Evolutionary conservation across 169 alveolate genomes (phyloP), one percentile per base, ranked within the genome.

Genomic region (Toxoplasma gondii): DNA sequence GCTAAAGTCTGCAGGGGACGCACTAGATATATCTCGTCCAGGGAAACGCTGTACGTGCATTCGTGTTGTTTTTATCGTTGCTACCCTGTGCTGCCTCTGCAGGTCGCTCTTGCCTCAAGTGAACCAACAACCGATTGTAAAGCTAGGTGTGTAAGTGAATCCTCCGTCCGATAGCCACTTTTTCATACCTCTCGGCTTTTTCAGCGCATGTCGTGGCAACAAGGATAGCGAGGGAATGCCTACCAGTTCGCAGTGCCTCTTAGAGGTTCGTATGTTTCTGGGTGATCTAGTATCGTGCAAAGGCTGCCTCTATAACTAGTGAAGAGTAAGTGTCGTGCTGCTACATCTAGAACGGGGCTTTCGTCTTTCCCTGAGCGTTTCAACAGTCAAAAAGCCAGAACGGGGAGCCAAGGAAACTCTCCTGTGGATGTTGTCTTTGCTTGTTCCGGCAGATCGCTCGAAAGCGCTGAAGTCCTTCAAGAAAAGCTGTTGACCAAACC

Each of bases 401-500:
- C 22, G 58, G 1, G 58, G 58, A 39, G 41, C 41, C 41, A 39
- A 39, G 41, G 41, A 39, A 39, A 0, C 41, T 39, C 41, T 0
- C 41, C 41, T 0, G 41, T 39, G 0, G 58, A 49, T 49, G 12
- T 49, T 17, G 58, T 17, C 27, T 1, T 0, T 49, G 58, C 1
- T 17, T 17, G 58, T 49, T 49, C 58, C 58, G 58, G 58, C 88
- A 91, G 93, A 22, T 44, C 69, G 54, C 10, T 91, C n/a, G 93
- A 91, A 49, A 64, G 70, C 36, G 93, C 93, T 12, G 54, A 24
- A 10, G 82, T 45, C 53, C 58, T 91, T 43, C 44, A 39, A 31
- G 93, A 69, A 69, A 91, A 91, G 82, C 88, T 91, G 1, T n/a
- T 64, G 31, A 91, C 93, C 24, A 70, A 67, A 38, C 93, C 93